Conservation (phyloP, 163 green algal genomes). For the Chlorella variabilis region DNA sequence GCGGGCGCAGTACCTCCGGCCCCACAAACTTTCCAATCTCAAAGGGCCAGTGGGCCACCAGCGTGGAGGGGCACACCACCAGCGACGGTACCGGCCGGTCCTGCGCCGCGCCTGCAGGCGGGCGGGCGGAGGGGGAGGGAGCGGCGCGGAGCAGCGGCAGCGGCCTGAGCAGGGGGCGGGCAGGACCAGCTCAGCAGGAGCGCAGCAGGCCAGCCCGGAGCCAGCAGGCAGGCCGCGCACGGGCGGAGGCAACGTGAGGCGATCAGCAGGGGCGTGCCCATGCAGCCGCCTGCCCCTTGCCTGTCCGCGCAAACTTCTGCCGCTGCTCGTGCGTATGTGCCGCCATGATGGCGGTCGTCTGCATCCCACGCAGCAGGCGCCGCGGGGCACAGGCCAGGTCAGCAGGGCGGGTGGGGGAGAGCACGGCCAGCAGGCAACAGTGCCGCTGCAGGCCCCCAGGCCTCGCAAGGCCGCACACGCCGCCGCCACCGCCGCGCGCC, state of each 20-base stretch:
- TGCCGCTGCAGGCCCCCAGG: too few relatives aligned
- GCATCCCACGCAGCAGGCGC: too few relatives aligned
- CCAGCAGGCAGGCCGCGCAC: too few relatives aligned
- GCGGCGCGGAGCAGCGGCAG: not conserved
- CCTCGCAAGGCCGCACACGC: too few relatives aligned
- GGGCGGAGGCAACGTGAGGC: too few relatives aligned
- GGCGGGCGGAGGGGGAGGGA: not conserved
- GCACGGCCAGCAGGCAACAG: too few relatives aligned
- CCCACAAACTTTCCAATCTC: slow-evolving; percentile 82
- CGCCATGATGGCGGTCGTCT: slow-evolving; percentile 81
- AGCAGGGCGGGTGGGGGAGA: too few relatives aligned
- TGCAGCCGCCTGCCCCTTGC: too few relatives aligned
- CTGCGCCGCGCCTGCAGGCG: not conserved
- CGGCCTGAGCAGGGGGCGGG: too few relatives aligned
- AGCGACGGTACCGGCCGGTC: slow-evolving; percentile 66
- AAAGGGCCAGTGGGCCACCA: slow-evolving; percentile 95
- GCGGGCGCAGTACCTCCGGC: slow-evolving; percentile 59
- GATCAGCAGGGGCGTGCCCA: too few relatives aligned
- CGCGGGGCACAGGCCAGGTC: too few relatives aligned
- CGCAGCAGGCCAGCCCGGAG: not conserved
- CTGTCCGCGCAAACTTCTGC: slow-evolving; percentile 20
- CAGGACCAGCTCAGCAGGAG: not conserved
- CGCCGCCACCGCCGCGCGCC: too few relatives aligned
- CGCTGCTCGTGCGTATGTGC: slow-evolving; percentile 63
- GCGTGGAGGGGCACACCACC: slow-evolving; percentile 94